phyloP scores from a whole-genome alignment of 2,329 filamentous ascomycete genomes.

The Trichothecium sympodiale region DNA sequence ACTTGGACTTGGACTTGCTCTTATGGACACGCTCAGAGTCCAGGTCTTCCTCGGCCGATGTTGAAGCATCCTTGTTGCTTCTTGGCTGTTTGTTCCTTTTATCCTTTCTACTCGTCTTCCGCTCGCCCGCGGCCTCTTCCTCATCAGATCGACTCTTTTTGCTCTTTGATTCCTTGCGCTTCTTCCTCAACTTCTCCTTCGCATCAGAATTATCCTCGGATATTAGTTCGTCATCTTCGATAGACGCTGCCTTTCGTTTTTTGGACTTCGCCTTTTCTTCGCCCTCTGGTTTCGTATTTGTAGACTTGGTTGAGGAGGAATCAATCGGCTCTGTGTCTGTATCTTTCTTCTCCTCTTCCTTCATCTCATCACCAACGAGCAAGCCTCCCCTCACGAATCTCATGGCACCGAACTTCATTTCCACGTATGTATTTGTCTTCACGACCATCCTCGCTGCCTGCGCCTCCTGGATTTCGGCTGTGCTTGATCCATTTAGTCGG shows the following conservation, averaged over 20 bases:
- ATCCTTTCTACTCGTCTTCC: slow-evolving; percentile 2
- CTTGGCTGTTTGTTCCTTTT: slow-evolving; percentile 13
- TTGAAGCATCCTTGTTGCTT: slow-evolving; percentile 21
- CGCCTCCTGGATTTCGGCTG: slow-evolving; percentile 61
- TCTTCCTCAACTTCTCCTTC: slow-evolving; percentile 13
- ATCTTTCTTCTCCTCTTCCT: slow-evolving; percentile 20
- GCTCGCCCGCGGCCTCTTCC: not conserved
- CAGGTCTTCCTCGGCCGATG: too few species aligned
- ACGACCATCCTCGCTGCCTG: slow-evolving; percentile 56
- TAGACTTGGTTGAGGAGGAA: slow-evolving; percentile 1
- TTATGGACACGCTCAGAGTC: too few species aligned
- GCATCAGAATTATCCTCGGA: slow-evolving; percentile 11
- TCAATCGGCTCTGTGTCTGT: slow-evolving; percentile 3
- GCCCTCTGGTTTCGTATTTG: slow-evolving; percentile 12
- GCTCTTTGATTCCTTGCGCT: slow-evolving; percentile 21
- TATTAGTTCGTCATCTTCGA: slow-evolving; percentile 14
- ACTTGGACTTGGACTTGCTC: slow-evolving; percentile 18
- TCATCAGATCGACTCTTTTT: slow-evolving; percentile 10
- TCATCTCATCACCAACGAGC: slow-evolving; percentile 45
- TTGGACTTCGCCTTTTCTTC: slow-evolving; percentile 36
- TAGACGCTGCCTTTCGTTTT: slow-evolving; percentile 31
- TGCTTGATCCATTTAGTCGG: slow-evolving; percentile 77
- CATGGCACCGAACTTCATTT: slow-evolving; percentile 67
- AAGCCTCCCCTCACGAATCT: slow-evolving; percentile 82
- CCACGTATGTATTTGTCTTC: slow-evolving; percentile 63